Evolutionary conservation across 2,329 filamentous ascomycete genomes (phyloP), one percentile per base, ranked within the genome.

Genomic region (Ceratocystiopsis brevicomis): DNA sequence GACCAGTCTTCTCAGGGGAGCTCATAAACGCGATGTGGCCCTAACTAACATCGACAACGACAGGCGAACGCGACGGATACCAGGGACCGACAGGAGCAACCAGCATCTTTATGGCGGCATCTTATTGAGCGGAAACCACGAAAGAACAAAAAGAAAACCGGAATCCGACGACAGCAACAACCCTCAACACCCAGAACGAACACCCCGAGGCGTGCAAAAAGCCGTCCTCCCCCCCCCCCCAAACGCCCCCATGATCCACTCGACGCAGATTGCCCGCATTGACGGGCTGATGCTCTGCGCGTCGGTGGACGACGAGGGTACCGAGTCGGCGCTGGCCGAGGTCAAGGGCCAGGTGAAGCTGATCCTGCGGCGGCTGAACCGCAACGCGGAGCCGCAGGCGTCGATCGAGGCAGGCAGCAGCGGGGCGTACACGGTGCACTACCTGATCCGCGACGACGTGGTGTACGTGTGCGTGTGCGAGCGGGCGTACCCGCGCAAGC

Each of bases 271-370:
- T 65, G 81, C 85, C 51, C 74, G 90, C 62, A 73, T 96, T 42
- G 90, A 96, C 64, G 88, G 88, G 71, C 75, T 96, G 51, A 87
- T 93, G 71, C 75, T 98, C 52, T 88, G 86, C 57, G 88, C 88
- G 47, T 94, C 87, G 2, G 84, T 94, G 54, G 90, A 96, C 61
- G 86, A 95, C 59, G 81, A 85, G 56, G 40, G 76, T 68, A 73
- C 79, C 52, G 81, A 88, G 57, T 65, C 74, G 51, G 73, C 84
- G 55, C 76, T 96, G 53, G 68, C 73, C 52, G 86, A 96, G 59
- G 80, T 92, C 64, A 96, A 96, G 63, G 70, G 72, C 49, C 87
- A 96, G 60, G 78, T 86, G 44, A 92, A 93, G 62, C 78, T 92
- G 59, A 76, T 98, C 58, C 76, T 95, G 52, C 81, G 87, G 55